Evolutionary conservation across 257 asterid species (phyloP).

Genomic region (Solanum ossicruentum): DNA sequence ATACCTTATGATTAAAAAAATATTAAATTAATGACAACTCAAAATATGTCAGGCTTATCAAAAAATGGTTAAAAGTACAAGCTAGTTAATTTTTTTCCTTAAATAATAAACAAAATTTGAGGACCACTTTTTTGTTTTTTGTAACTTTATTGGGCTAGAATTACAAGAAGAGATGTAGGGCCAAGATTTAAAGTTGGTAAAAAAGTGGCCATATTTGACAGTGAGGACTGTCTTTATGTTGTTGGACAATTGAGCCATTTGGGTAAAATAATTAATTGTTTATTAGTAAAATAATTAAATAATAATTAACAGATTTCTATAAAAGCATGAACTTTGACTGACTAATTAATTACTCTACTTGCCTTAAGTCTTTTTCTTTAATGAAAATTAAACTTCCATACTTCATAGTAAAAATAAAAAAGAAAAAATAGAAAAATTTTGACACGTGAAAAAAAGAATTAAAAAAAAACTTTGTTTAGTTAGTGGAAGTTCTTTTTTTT

Average conservation of each 20-base stretch:
- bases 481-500: too few species aligned
- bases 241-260: constrained; percentile 5
- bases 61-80: background rate
- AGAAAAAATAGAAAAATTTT: too few species aligned
- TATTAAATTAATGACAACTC: constrained; percentile 18
- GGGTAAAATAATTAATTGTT: background rate
- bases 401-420: too few species aligned
- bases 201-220: constrained; percentile 10
- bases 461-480: too few species aligned
- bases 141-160: background rate
- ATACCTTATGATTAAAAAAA: background rate
- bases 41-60: background rate
- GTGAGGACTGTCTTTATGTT: constrained; percentile 21
- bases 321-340: background rate
- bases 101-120: background rate
- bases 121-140: background rate
- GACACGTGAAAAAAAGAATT: too few species aligned
- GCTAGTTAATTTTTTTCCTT: background rate
- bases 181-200: constrained; percentile 1
- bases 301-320: background rate
- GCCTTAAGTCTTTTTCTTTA: too few species aligned
- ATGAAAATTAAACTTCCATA: too few species aligned
- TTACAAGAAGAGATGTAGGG: background rate
- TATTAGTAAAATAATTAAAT: background rate
- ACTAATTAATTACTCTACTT: background rate